Base-by-base conservation (phyloP, 345 rosid species). In the Citrus trifoliata region DNA sequence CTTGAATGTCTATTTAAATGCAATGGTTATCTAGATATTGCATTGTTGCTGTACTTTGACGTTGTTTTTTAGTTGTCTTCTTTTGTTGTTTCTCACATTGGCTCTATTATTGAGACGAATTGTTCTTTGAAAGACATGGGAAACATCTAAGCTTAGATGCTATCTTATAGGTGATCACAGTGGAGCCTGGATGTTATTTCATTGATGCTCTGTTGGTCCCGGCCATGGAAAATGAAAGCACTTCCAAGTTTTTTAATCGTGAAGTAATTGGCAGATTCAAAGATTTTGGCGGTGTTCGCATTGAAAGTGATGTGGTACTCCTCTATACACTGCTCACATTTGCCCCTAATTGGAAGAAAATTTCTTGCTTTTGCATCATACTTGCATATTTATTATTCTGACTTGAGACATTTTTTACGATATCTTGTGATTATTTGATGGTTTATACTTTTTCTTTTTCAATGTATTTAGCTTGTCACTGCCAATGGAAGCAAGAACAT, bases 181-280 rank as follows among this genome's bases (percentile, higher is more conserved):
- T 93, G 86, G 98, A 95, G 87, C 98, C 98, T 35, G 98, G 97
- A 70, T 95, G 98, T 86, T 95, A 93, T 81, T 93, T 95, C 83
- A 95, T 93, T 25, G 92, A 91, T 80, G 97, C 95, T 65, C 78
- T 95, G 72, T 82, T 92, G 85, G 63, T 59, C 70, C 97, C 95
- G 5, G 98, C 98, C 80, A 82, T 89, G 88, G 89, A 87, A 38
- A 82, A 80, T 60, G 51, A 86, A 38, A 86, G 48, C 46, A 92
- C 93, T 75, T 86, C 90, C 0, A 88, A 88, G 85, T 92, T 93
- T 85, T 92, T 93, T 82, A 89, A 89, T 73, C 77, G 61, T 35
- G 92, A 89, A 81, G 80, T 55, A 51, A 72, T 92, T 38, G 85
- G 78, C 58, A 89, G 88, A 87, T 95, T 92, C 82, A 91, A 60